Evolutionary conservation across 2,329 filamentous ascomycete genomes (phyloP).

Genomic region (Fusarium sp.): DNA sequence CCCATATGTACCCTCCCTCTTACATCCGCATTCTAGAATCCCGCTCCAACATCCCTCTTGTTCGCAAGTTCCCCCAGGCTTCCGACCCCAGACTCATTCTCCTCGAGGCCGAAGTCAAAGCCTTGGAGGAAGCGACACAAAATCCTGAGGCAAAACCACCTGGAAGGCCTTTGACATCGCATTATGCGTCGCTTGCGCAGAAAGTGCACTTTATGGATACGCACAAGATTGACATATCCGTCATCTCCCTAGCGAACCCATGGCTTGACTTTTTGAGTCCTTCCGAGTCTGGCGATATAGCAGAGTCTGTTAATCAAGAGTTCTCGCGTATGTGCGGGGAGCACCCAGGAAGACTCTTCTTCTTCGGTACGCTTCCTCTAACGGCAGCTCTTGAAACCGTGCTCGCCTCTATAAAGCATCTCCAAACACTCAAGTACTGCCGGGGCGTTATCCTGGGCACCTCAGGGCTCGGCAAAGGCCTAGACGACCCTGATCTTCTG

Average conservation of each 20-base stretch:
- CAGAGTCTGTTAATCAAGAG: conserved; percentile 79
- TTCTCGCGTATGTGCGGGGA: conserved; percentile 78
- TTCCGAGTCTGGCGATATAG: conserved; percentile 72
- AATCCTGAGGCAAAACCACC: conserved; percentile 70
- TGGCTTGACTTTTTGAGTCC: conserved; percentile 88
- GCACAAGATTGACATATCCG: conserved; percentile 84
- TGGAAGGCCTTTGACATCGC: conserved; percentile 84
- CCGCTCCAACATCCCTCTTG: conserved; percentile 74
- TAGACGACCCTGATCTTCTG: conserved; percentile 82
- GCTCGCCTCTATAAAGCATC: conserved; percentile 72
- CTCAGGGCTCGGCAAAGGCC: conserved; percentile 80
- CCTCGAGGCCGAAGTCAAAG: conserved; percentile 64
- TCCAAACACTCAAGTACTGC: conserved; percentile 74
- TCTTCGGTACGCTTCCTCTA: conserved; percentile 85
- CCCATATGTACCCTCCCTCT: conserved; percentile 76
- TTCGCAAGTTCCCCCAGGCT: conserved; percentile 72
- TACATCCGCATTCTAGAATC: conserved; percentile 73
- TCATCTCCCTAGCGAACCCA: conserved; percentile 91
- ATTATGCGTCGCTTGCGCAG: conserved; percentile 83
- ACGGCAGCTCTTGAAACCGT: conserved; percentile 74
- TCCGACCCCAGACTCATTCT: conserved; percentile 75
- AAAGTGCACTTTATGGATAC: conserved; percentile 91
- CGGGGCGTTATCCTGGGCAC: conserved; percentile 92
- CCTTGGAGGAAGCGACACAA: conserved; percentile 64
- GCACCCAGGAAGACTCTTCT: conserved; percentile 78